Base-by-base conservation (phyloP, 129 eudicot genomes). In the Flaveria trinervia region DNA sequence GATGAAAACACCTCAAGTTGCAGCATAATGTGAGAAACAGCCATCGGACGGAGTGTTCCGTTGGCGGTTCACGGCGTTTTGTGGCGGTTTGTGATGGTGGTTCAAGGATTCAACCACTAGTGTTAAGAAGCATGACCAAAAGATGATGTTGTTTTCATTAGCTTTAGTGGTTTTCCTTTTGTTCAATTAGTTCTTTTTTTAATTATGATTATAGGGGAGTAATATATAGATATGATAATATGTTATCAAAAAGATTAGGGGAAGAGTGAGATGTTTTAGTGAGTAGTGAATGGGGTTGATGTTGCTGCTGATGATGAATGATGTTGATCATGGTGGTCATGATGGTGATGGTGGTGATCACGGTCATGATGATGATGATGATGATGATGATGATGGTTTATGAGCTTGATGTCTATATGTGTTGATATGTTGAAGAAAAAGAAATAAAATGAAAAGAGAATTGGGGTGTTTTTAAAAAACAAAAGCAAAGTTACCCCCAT, bases 1-100 rank as follows among this genome's bases (percentile, higher is more conserved):
- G 98, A 94, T 65, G 99, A 94, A n/a, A 94, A 94, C 86, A 88
- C 98, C 65, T 77, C 90, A 75, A 89, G 98, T 62, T 94, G 98
- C 80, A 81, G 22, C 39, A 79, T 94, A 7, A 94, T 94, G 98
- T 94, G 90, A 90, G 72, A 48, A 2, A 18, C 25, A 51, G 18
- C 9, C 13, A 69, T 66, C 8, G 18, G 60, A 55, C 25, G 7
- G 48, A 25, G 76, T 61, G 49, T 23, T n/a, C 51, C 33, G 44
- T 49, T 62, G 72, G 77, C 55, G 66, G 77, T 60, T 62, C 7
- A 3, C 8, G 73, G 54, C 52, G 48, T 66, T 71, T 62, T 3
- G 7, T 8, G 73, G 72, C 52, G 59, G 72, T 51, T 17, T 7
- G 55, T 28, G 78, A 44, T 62, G 83, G 83, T 71, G 78, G 83